Conservation (phyloP, 805 yeast genomes). For the Myxozyma neglecta region DNA sequence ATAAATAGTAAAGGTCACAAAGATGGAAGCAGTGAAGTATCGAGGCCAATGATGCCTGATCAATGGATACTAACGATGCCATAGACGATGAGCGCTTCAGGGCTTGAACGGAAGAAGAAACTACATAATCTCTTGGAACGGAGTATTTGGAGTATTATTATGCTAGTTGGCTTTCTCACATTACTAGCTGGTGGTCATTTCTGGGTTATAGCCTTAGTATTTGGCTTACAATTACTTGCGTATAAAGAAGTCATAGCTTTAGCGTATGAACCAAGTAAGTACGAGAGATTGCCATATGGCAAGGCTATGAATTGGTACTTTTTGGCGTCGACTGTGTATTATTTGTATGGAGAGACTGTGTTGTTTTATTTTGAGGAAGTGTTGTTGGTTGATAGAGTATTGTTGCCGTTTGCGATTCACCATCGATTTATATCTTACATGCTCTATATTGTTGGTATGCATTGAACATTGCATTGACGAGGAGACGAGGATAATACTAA, state of each 20-base stretch:
- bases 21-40: too few species aligned
- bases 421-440: slow-evolving; percentile 84
- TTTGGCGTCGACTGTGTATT: slow-evolving; percentile 80
- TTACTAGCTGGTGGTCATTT: slow-evolving; percentile 81
- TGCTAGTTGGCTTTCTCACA: slow-evolving; percentile 72
- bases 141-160: slow-evolving; percentile 88
- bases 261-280: slow-evolving; percentile 82
- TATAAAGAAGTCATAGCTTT: slow-evolving; percentile 87
- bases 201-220: slow-evolving; percentile 69
- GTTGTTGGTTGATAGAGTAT: slow-evolving; percentile 52
- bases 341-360: slow-evolving; percentile 81
- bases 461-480: too few species aligned
- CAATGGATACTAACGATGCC: too few species aligned
- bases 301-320: slow-evolving; percentile 44
- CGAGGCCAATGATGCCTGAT: too few species aligned
- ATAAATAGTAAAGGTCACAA: too few species aligned
- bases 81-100: too few species aligned
- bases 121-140: slow-evolving; percentile 82
- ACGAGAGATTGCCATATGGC: slow-evolving; percentile 68
- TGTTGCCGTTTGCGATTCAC: slow-evolving; percentile 65
- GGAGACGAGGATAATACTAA: background rate
- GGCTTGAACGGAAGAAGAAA: slow-evolving; percentile 56
- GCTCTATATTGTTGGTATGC: slow-evolving; percentile 49
- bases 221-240: slow-evolving; percentile 73
- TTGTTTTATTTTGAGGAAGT: slow-evolving; percentile 62